These are phyloP conservation scores for Colletotrichum sp. DNA, from an alignment of 2,329 filamentous ascomycete genomes.

Conservation along the genomic window DNA sequence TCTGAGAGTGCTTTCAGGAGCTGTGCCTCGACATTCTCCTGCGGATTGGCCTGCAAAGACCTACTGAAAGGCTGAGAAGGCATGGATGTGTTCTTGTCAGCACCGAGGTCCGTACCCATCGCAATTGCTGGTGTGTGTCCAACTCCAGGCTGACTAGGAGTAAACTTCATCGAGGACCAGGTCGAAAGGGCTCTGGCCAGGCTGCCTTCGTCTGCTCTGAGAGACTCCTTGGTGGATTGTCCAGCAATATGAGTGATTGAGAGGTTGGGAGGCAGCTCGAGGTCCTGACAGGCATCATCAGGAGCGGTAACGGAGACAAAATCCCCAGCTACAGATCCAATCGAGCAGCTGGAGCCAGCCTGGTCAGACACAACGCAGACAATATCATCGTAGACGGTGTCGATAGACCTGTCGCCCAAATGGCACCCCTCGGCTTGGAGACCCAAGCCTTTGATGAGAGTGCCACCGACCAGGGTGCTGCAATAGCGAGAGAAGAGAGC, in stretches of 20 bases:
- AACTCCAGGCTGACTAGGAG: not conserved
- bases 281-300: not conserved
- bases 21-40: not conserved
- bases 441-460: constrained; percentile 1
- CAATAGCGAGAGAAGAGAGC: not conserved
- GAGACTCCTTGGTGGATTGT: not conserved
- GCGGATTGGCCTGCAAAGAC: not conserved
- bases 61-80: not conserved
- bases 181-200: not conserved
- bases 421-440: not conserved
- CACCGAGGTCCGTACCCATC: not conserved
- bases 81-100: not conserved
- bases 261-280: not conserved
- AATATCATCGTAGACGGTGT: constrained; percentile 7
- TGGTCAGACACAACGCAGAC: not conserved
- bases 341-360: not conserved
- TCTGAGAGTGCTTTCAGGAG: not conserved
- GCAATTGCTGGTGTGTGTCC: not conserved
- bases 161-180: not conserved
- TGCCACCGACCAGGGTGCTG: not conserved
- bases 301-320: not conserved
- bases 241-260: not conserved
- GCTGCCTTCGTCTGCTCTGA: not conserved
- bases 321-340: constrained; percentile 1
- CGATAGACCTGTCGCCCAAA: not conserved